Evolutionary conservation across 2,329 filamentous ascomycete species (phyloP).

Genomic region (Grosmannia serpens): DNA sequence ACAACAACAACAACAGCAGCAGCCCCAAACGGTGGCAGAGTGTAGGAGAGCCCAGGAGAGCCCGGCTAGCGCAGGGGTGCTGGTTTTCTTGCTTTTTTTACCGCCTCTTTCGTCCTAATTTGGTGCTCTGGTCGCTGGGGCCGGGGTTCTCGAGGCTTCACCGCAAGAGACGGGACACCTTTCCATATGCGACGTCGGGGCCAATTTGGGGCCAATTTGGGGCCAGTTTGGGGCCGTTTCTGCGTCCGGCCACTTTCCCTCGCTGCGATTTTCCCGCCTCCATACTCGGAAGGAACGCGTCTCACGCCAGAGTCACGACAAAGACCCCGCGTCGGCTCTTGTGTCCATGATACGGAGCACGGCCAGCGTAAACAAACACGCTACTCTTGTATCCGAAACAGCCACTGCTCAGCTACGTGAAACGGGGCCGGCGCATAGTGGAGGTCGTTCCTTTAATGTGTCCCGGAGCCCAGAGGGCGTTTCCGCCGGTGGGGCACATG

Average conservation of each 20-base stretch:
- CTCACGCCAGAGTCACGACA: background rate
- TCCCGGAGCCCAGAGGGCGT: background rate
- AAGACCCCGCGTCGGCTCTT: constrained; percentile 5
- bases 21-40: background rate
- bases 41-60: background rate
- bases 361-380: constrained; percentile 9
- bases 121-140: background rate
- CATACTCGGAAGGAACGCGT: constrained; percentile 6
- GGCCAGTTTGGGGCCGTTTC: background rate
- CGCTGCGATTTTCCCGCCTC: background rate
- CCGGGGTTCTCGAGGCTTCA: background rate
- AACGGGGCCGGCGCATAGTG: background rate
- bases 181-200: background rate
- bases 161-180: background rate
- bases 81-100: background rate
- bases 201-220: background rate
- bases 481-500: background rate
- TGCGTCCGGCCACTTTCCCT: background rate
- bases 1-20: background rate
- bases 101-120: background rate
- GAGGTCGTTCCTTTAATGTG: background rate
- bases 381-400: background rate
- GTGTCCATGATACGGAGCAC: background rate
- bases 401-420: background rate
- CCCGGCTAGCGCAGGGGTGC: background rate